Evolutionary conservation across 192 early-diverging fungal genomes (phyloP), one percentile per base, ranked within the genome.

Genomic region (Jimgerdemannia lactiflua): DNA sequence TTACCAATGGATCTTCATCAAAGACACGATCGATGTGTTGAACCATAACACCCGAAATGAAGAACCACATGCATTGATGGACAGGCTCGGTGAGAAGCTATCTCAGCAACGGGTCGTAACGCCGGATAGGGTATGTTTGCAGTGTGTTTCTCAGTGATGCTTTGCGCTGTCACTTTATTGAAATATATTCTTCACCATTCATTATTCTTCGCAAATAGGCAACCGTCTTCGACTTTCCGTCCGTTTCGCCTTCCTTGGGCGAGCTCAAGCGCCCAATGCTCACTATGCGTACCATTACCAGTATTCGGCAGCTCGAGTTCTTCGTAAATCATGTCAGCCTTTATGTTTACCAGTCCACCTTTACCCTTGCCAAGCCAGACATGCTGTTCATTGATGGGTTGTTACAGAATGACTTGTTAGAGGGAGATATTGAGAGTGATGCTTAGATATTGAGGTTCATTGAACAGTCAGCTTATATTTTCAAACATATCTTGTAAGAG

Each of bases 1-100:
- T 63, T 94, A 95, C 74, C 94, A 98, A 86, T 98, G 96, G 96
- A 94, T 98, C 14, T 98, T 98, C 74, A 92, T 96, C 68, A 89
- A 90, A 3, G 95, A 98, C 69, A 94, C 94, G 3, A 86, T 94
- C 29, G 94, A 95, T 42, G 86, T 90, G 4, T 81, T 92, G 29
- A 79, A 82, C 39, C 75, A 78, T 54, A 71, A 86, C 68, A 80
- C 83, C 18, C 75, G 75, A 39, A 86, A 86, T 64, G 85, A 79
- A 42, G 85, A 81, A 18, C 84, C 90, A 3, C 77, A 78, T 70
- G 89, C 94, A 0, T 75, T 93, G 14, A 82, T 93, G 67, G 93
- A 96, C 40, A 86, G 85, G 68, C 84, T 94, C 11, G 87, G 87
- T 69, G 82, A 85, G 20, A 83, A 91, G 67, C 73, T 94, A 20